Evolutionary conservation across 2,329 filamentous ascomycete species (phyloP), one percentile per base, ranked within the genome.

Genomic region (Stagonosporopsis tanaceti): DNA sequence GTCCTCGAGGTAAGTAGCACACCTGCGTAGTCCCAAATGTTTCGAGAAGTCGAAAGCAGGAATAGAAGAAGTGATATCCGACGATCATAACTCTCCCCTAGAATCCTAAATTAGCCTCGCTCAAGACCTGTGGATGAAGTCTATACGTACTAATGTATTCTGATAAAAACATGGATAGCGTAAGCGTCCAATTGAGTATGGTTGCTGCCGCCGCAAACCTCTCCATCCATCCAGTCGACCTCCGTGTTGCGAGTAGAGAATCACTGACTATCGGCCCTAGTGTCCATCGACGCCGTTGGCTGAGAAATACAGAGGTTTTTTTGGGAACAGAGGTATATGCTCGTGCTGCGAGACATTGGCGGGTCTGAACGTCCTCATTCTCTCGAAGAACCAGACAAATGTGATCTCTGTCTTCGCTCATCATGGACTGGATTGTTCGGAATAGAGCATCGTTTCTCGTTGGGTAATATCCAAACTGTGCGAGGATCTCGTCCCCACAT

Each of bases 341-440:
- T 47, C 79, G 78, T 27, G 81, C 80, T 0, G 74, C 73, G 2
- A 83, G 73, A 0, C 81, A 81, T 65, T 83, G 81, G 0, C 79
- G 77, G 0, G 80, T 83, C 42, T 77, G 76, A 27, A 76, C 77
- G 27, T 77, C 64, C 0, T 80, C 79, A 8, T 50, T 22, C 12
- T 52, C 56, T 27, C 45, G 47, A 54, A 82, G 79, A 62, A 83
- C 80, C 60, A 82, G 77, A 57, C 79, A 80, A 1, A 80, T 79
- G 53, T 83, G 81, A 60, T 82, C 82, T 52, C 79, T 78, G 47
- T 83, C 81, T 55, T 83, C 81, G 2, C 80, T 82, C 39, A 81
- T 80, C 30, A 78, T 80, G 7, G 79, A 80, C 68, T 80, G 80
- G 60, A 83, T 81, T 47, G 81, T 81, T 65, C 76, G 76, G 8